phyloP scores from a whole-genome alignment of 805 yeast species.

The Hanseniaspora osmophila region DNA sequence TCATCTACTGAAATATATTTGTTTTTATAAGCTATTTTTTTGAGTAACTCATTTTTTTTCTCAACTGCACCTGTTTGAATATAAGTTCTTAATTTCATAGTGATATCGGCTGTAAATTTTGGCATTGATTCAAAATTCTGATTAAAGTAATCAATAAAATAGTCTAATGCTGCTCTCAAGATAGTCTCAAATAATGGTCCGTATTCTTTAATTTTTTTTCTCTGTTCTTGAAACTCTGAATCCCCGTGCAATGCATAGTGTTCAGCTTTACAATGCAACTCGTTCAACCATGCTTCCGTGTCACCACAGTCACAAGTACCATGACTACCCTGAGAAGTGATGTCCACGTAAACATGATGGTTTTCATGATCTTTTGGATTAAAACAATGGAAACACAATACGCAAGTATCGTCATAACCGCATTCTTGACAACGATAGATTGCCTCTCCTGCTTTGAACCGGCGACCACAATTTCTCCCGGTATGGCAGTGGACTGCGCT shows the following conservation, averaged over 20 bases:
- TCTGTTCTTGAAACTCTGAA: conserved; percentile 3
- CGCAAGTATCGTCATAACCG: conserved; percentile 68
- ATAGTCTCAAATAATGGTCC: conserved; percentile 14
- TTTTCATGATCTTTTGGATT: conserved; percentile 51
- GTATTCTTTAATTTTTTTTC: not conserved
- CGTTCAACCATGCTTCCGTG: conserved; percentile 42
- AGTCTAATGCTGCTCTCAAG: conserved; percentile 24
- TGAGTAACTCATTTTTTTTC: conserved; percentile 11
- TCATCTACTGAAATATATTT: conserved; percentile 5
- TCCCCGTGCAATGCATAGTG: conserved; percentile 1
- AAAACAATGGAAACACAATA: conserved; percentile 60
- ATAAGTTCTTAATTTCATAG: conserved; percentile 17
- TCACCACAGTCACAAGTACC: conserved; percentile 72
- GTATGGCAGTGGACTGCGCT: conserved; percentile 25
- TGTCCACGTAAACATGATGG: conserved; percentile 46
- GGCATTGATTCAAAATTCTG: conserved; percentile 21
- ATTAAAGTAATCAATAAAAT: conserved; percentile 27
- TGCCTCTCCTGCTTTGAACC: conserved; percentile 46
- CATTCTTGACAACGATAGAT: conserved; percentile 66
- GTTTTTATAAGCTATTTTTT: conserved; percentile 12
- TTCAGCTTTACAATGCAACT: conserved; percentile 35
- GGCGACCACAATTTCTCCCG: conserved; percentile 57
- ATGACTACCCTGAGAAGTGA: conserved; percentile 31
- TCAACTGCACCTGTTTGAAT: conserved; percentile 13
- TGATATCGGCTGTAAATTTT: conserved; percentile 18